Evolutionary conservation across 441 rosid species (phyloP), one percentile per base, ranked within the genome.

Genomic region (Gossypium lobatum): DNA sequence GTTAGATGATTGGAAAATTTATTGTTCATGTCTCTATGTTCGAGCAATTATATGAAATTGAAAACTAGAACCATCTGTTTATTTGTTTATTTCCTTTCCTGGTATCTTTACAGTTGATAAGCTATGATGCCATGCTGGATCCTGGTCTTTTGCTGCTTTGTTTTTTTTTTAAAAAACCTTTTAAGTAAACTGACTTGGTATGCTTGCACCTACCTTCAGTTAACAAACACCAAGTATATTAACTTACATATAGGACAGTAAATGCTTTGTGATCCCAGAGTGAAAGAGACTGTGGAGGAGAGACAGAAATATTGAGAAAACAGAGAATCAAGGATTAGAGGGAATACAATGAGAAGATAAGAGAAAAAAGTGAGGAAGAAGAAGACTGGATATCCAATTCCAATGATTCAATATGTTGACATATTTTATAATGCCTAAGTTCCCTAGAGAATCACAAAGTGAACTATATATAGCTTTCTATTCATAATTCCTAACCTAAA

Each of bases 401-500:
- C 21, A 48, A 48, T 46, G 42, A 48, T 48, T 69, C 10, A 16
- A 28, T 4, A 52, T 26, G 5, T 26, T 28, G 64, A 26, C 16
- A 14, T 26, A 18, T 20, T 60, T 34, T n/a, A 48, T 67, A 50
- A 26, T 52, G 46, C 45, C 3, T 1, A 68, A 50, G 60, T 68
- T 50, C 60, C 45, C 72, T 26, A 26, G 10, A 61, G 11, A 69
- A 69, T 52, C 37, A 10, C 39, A 8, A 67, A 7, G 14, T 11
- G 14, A 67, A 42, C 57, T 25, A 14, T 48, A 67, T 25, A 23
- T 67, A 25, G 57, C 58, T 67, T 67, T 46, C 58, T 14, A 61
- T 28, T 61, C 65, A 61, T 61, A 61, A 61, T 23, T 48, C 72
- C 60, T 68, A 68, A 68, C 60, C 21, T 26, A 52, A 26, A 50